Percentiles rank a stretch among this genome's conserved stretches.
Evolutionary conservation across 495 filamentous ascomycete genomes (phyloP).

Genomic region (Trichoderma virens): DNA sequence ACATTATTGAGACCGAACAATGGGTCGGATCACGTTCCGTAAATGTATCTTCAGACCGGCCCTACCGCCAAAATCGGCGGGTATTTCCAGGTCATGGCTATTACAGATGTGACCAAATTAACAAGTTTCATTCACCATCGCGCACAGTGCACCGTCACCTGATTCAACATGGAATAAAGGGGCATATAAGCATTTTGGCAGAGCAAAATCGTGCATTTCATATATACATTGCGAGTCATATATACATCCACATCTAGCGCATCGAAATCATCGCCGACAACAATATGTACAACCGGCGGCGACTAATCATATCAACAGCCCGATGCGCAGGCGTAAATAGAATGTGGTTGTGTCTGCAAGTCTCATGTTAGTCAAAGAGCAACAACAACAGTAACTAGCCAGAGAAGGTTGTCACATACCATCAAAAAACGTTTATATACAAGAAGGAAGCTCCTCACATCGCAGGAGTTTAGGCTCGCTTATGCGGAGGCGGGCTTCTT

Average conservation of each 20-base stretch:
- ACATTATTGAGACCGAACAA: background rate
- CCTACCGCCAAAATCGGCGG: background rate
- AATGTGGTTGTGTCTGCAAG: background rate
- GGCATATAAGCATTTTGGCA: background rate
- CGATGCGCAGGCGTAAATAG: background rate
- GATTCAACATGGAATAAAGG: background rate
- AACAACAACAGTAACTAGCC: background rate
- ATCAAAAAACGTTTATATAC: conserved; percentile 1
- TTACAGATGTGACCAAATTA: too few relatives aligned
- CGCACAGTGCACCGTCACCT: background rate
- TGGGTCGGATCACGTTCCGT: background rate
- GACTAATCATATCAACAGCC: background rate
- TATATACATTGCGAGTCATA: conserved; percentile 8
- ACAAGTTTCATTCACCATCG: background rate
- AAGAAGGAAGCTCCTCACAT: conserved; percentile 2
- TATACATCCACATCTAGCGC: conserved; percentile 3
- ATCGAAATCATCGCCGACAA: background rate
- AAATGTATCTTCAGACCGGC: background rate
- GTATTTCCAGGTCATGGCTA: too few relatives aligned
- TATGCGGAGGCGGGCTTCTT: background rate
- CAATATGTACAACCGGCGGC: conserved; percentile 3
- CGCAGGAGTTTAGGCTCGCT: background rate
- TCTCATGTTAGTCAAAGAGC: background rate
- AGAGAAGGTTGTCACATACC: background rate
- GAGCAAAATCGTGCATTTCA: background rate